Conservation (phyloP, 2,329 filamentous ascomycete genomes). For the Venturia asperata region DNA sequence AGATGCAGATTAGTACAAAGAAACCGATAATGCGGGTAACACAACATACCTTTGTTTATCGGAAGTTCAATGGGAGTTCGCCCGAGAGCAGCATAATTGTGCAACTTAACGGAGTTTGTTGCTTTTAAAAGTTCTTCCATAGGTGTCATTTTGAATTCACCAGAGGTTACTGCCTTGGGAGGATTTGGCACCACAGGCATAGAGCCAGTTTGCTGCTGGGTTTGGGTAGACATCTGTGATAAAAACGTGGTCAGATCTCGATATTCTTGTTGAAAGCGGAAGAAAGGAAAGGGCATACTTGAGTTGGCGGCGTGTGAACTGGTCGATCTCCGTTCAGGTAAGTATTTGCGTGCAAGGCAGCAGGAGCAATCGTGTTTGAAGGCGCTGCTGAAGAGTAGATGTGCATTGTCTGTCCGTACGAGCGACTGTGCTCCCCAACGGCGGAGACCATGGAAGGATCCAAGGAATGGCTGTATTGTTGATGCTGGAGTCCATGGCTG, state of each 20-base stretch:
- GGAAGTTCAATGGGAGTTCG: constrained; percentile 36
- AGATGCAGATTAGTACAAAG: not conserved
- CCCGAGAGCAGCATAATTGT: constrained; percentile 40
- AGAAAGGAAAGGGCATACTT: not conserved
- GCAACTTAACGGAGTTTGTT: constrained; percentile 39
- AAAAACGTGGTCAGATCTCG: not conserved
- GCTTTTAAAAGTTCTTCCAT: constrained; percentile 35
- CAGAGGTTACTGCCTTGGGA: constrained; percentile 14
- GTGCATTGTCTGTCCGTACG: constrained; percentile 9
- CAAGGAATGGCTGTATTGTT: constrained; percentile 16
- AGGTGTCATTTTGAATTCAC: constrained; percentile 36
- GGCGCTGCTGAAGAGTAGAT: constrained; percentile 18
- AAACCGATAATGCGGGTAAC: not conserved
- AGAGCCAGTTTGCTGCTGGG: not conserved
- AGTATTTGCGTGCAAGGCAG: not conserved
- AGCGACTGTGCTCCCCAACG: not conserved
- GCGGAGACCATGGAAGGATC: constrained; percentile 22
- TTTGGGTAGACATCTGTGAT: not conserved
- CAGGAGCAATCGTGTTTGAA: constrained; percentile 14
- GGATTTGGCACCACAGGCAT: not conserved
- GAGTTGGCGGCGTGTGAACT: constrained; percentile 1
- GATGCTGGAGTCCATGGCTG: constrained; percentile 20
- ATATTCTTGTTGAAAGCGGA: not conserved
- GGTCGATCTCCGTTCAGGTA: constrained; percentile 4
- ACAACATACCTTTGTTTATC: constrained; percentile 38